A percentile compares a stretch with the other conserved stretches of the same genome.
Evolutionary conservation across 2,329 filamentous ascomycete species (phyloP).

Genomic region (Phoma sp.): DNA sequence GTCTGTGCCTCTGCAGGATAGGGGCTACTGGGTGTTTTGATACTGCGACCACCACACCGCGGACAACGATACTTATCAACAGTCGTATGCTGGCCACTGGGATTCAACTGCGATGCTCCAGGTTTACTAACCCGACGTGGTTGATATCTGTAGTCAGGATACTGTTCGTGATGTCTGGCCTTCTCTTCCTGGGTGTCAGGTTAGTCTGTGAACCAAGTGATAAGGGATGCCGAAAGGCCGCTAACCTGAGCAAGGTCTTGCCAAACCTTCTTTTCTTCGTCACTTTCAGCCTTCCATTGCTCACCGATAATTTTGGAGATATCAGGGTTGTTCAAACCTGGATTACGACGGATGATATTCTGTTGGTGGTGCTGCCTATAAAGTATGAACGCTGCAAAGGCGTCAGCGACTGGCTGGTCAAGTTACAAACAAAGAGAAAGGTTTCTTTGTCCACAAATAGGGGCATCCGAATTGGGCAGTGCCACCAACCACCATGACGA

Average conservation of each 20-base stretch:
- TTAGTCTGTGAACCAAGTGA: slow-evolving; percentile 16
- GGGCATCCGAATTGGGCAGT: slow-evolving; percentile 7
- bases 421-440: slow-evolving; percentile 36
- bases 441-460: slow-evolving; percentile 33
- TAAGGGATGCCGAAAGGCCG: neutral
- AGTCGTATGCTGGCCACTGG: slow-evolving; percentile 42
- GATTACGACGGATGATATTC: slow-evolving; percentile 78
- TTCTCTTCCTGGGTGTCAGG: slow-evolving; percentile 73
- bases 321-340: slow-evolving; percentile 91
- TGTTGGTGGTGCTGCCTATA: slow-evolving; percentile 94
- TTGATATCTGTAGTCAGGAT: slow-evolving; percentile 94
- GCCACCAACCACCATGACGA: slow-evolving; percentile 12
- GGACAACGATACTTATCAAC: slow-evolving; percentile 62
- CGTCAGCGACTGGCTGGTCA: slow-evolving; percentile 31
- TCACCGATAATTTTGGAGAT: slow-evolving; percentile 97
- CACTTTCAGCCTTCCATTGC: slow-evolving; percentile 81
- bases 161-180: slow-evolving; percentile 82
- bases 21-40: slow-evolving; percentile 67
- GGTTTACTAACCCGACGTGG: slow-evolving; percentile 63
- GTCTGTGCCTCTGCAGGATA: slow-evolving; percentile 53
- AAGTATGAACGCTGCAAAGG: slow-evolving; percentile 84
- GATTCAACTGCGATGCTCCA: slow-evolving; percentile 47
- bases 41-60: slow-evolving; percentile 73
- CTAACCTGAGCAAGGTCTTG: slow-evolving; percentile 81
- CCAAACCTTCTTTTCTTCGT: slow-evolving; percentile 82